A percentile compares a stretch with the other conserved stretches of the same genome.
Conservation (phyloP, 768 basidiomycete species). For the Paxillus ammoniavirescens region DNA sequence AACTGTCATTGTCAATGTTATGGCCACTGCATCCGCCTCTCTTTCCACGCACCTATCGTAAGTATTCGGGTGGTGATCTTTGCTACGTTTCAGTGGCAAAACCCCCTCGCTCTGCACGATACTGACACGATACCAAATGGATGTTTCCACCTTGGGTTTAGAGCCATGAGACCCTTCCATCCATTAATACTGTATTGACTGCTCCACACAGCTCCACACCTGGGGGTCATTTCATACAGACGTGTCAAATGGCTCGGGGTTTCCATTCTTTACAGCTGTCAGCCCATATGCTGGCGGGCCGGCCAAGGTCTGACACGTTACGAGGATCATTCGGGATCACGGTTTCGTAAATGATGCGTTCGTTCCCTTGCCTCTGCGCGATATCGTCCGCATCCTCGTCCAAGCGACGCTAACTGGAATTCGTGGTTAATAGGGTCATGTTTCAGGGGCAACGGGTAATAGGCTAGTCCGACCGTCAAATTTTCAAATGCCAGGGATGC, state of each 20-base stretch:
- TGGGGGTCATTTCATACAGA: not conserved
- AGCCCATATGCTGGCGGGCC: not conserved
- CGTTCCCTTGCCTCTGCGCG: not conserved
- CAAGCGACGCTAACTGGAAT: not conserved
- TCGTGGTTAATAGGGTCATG: no score
- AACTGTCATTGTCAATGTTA: no score
- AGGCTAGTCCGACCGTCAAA: no score
- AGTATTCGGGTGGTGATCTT: no score
- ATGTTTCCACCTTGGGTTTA: not conserved
- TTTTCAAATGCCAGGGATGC: no score
- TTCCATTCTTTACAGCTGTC: not conserved
- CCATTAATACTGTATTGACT: not conserved
- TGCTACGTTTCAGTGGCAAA: no score
- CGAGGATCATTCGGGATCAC: not conserved
- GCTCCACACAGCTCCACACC: not conserved
- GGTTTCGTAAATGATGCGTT: not conserved
- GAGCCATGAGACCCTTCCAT: not conserved
- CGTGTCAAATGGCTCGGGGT: not conserved
- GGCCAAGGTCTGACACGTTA: not conserved
- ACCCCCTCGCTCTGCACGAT: no score
- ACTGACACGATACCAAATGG: not conserved
- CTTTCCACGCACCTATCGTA: no score
- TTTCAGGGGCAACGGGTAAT: no score
- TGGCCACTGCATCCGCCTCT: no score
- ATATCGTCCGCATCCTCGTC: not conserved